Evolutionary conservation across 2,329 filamentous ascomycete species (phyloP).

Genomic region (Aspergillus costaricaensis): DNA sequence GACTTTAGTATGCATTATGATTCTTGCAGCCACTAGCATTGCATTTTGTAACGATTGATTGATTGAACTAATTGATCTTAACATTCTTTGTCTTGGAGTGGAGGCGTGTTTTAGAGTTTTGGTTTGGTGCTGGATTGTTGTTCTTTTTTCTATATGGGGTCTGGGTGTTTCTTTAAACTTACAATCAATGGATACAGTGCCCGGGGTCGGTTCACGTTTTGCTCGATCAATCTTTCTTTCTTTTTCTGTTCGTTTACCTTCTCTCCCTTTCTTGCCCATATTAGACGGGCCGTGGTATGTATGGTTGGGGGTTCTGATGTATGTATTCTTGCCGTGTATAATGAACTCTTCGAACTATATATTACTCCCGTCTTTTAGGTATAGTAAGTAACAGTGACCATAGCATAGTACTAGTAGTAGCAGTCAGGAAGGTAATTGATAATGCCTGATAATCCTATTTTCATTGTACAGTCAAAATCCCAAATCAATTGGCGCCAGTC

Average conservation of each 20-base stretch:
- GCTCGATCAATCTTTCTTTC: neutral
- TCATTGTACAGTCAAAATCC: neutral
- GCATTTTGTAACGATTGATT: neutral
- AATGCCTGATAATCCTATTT: neutral
- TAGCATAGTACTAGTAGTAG: too few relatives aligned
- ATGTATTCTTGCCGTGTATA: neutral
- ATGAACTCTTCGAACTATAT: neutral
- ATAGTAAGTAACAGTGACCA: too few relatives aligned
- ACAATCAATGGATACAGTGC: too few relatives aligned
- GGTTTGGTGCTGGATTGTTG: neutral
- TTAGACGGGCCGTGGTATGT: neutral
- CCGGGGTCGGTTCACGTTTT: neutral
- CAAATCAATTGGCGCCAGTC: too few relatives aligned
- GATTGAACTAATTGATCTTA: too few relatives aligned
- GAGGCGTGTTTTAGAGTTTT: neutral
- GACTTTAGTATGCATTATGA: constrained; percentile 8
- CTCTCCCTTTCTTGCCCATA: neutral
- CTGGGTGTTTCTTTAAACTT: too few relatives aligned
- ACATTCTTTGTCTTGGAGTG: too few relatives aligned
- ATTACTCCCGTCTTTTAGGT: too few relatives aligned
- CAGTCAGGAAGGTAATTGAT: too few relatives aligned
- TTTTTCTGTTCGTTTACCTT: neutral
- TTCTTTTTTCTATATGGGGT: neutral
- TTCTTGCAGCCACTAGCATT: neutral
- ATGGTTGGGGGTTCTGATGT: neutral